Evolutionary conservation across 495 filamentous ascomycete genomes (phyloP), one percentile per base, ranked within the genome.

Genomic region (Sporormia fimetaria): DNA sequence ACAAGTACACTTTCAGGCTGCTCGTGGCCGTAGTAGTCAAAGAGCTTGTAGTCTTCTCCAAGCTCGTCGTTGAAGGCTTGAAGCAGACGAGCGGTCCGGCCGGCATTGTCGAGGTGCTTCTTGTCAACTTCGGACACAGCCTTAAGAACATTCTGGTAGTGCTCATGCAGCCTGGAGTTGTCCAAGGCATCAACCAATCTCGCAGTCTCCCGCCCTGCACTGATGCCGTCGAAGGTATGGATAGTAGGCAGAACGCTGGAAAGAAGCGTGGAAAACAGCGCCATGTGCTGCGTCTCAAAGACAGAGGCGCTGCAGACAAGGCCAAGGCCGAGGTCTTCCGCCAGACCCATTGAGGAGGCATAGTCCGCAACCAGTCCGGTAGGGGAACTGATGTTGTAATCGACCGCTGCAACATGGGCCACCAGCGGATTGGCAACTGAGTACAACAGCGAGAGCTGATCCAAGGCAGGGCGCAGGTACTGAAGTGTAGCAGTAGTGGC

Each of bases 211-310:
- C 87, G 67, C 11, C 83, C 81, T 28, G 88, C 80, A 32, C 73
- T 77, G 25, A 98, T 74, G 31, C 90, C 90, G 58, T 98, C 90
- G 54, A 90, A 95, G 42, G 87, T 76, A 60, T 98, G 90, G 18
- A 96, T 71, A 0, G 82, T 83, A 5, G 90, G 90, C 36, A 93
- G 57, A 12, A 90, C 64, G 21, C 70, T 73, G 2, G 90, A 81
- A 27, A 94, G 64, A 10, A 95, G 60, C 1, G 87, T 96, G 6
- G 90, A 73, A 54, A 96, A 76, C 10, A 98, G 67, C 4, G 88
- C 73, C 80, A 96, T 96, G 62, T 98, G 92, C 68, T 98, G 90
- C 21, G 80, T 70, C 61, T 98, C 90, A 49, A 92, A 83, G 18
- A 76, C 75, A 18, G 86, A 95, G 18, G 75, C 75, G 52, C 85